Evolutionary conservation across 192 early-diverging fungal genomes (phyloP).

Genomic region (Backusella tuberculispora): DNA sequence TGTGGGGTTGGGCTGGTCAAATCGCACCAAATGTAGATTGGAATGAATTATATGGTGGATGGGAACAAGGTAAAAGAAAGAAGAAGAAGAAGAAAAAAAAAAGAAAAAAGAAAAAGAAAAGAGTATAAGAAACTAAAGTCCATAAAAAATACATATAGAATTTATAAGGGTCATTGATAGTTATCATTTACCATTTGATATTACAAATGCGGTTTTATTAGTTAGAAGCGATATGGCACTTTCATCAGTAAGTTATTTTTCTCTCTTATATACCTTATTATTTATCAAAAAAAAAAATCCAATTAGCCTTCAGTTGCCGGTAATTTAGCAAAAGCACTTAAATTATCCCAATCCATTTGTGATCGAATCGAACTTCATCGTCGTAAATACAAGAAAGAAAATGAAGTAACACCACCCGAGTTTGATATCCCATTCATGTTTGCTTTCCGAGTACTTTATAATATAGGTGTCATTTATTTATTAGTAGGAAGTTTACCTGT

Average conservation of each 20-base stretch:
- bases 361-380: slow-evolving; percentile 40
- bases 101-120: not conserved
- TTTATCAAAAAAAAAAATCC: not conserved
- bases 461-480: slow-evolving; percentile 44
- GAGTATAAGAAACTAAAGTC: not conserved
- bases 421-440: slow-evolving; percentile 43
- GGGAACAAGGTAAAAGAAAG: slow-evolving; percentile 33
- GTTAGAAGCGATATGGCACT: slow-evolving; percentile 39
- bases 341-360: slow-evolving; percentile 38
- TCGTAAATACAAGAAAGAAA: slow-evolving; percentile 26
- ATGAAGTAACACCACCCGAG: slow-evolving; percentile 1
- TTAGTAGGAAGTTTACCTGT: slow-evolving; percentile 40
- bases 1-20: slow-evolving; percentile 31
- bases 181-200: slow-evolving; percentile 39
- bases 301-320: slow-evolving; percentile 36
- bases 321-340: slow-evolving; percentile 37
- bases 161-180: slow-evolving; percentile 25
- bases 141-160: not conserved
- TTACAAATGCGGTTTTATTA: slow-evolving; percentile 34
- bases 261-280: not conserved
- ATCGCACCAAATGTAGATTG: not conserved
- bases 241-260: slow-evolving; percentile 24
- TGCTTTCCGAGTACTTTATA: slow-evolving; percentile 42
- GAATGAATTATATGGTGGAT: slow-evolving; percentile 6
- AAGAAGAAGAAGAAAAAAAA: not conserved